Conservation (phyloP, 768 basidiomycete genomes). For the Pholiota microspora region DNA sequence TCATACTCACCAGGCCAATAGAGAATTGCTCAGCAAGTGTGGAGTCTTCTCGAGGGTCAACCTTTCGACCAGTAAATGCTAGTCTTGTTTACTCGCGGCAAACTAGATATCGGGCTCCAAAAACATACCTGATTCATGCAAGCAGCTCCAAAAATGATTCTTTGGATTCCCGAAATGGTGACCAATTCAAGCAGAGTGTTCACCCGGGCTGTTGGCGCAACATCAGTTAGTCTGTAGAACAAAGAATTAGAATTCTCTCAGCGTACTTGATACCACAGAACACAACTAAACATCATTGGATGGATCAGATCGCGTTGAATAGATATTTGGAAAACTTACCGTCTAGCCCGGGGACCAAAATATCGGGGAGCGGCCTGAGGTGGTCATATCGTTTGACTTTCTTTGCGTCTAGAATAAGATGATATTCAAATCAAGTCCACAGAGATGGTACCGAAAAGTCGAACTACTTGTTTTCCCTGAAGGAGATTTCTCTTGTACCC, state of each 20-base stretch:
- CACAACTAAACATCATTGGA: slow-evolving; percentile 76
- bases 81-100: neutral
- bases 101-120: neutral
- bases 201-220: slow-evolving; percentile 51
- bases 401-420: neutral
- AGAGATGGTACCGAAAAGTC: neutral
- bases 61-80: slow-evolving; percentile 57
- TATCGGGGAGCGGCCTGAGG: slow-evolving; percentile 12
- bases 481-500: too few relatives aligned
- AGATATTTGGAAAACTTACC: slow-evolving; percentile 5
- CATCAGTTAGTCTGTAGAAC: neutral
- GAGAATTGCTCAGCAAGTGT: slow-evolving; percentile 56
- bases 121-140: slow-evolving; percentile 60
- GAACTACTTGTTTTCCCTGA: neutral
- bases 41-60: slow-evolving; percentile 58
- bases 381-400: slow-evolving; percentile 20
- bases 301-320: neutral
- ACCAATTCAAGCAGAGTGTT: slow-evolving; percentile 63
- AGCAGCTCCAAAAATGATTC: slow-evolving; percentile 81
- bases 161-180: slow-evolving; percentile 80
- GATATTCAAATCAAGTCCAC: too few relatives aligned
- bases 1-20: slow-evolving; percentile 59
- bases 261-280: slow-evolving; percentile 86
- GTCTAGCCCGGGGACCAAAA: slow-evolving; percentile 16
- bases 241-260: neutral